These are phyloP conservation scores for Pleurotus giganteus DNA, from an alignment of 768 basidiomycete species.

Conservation along the genomic window DNA sequence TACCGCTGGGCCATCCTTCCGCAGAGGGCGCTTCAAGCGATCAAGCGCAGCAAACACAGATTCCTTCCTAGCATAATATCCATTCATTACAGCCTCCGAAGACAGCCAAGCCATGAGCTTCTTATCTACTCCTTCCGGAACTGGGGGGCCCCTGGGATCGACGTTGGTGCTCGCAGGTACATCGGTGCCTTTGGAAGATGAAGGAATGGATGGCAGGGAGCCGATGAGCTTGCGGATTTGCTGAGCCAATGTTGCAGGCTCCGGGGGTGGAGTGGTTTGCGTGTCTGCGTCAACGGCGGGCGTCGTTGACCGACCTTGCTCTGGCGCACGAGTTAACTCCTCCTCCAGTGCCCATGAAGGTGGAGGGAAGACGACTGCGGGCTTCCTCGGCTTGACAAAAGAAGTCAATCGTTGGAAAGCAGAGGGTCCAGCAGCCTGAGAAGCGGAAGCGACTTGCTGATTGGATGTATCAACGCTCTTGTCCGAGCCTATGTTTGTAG, in stretches of 20 bases:
- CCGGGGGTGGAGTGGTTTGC: constrained; percentile 13
- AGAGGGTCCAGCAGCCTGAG: background rate
- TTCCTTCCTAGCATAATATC: constrained; percentile 35
- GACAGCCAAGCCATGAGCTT: constrained; percentile 50
- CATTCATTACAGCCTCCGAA: constrained; percentile 65
- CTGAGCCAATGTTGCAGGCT: constrained; percentile 44
- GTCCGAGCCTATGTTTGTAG: background rate
- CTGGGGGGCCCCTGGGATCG: constrained; percentile 12
- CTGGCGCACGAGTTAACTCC: background rate
- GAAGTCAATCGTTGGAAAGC: constrained; percentile 1
- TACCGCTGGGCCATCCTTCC: constrained; percentile 8
- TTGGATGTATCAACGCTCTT: background rate
- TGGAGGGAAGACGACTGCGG: constrained; percentile 6
- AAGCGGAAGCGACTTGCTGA: background rate
- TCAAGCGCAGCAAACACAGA: constrained; percentile 66
- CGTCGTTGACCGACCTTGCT: background rate
- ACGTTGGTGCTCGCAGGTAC: background rate
- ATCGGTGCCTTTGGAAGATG: background rate
- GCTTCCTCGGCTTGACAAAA: constrained; percentile 1
- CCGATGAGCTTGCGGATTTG: constrained; percentile 53
- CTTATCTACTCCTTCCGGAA: constrained; percentile 43
- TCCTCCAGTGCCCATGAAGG: constrained; percentile 8
- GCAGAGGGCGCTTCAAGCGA: constrained; percentile 26
- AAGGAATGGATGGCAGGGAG: constrained; percentile 30
- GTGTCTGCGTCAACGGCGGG: background rate